A percentile compares a stretch with the other conserved stretches of the same genome.
These are phyloP conservation scores for Fragaria ananassa DNA, from an alignment of 306 rosid species.

Conservation along the genomic window DNA sequence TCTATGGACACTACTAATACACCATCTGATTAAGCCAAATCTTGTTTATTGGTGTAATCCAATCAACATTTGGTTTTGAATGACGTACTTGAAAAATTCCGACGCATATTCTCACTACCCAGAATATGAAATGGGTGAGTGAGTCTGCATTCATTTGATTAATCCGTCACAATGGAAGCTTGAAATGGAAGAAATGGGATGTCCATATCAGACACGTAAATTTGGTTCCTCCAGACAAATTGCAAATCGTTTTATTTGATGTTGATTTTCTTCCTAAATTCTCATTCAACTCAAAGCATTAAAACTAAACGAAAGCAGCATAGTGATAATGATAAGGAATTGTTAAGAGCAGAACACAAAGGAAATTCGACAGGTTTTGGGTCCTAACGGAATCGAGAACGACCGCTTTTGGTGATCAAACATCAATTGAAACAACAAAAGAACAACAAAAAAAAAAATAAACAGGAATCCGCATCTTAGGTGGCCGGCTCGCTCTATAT, in stretches of 20 bases:
- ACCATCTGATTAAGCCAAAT: neutral
- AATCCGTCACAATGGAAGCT: conserved; percentile 4
- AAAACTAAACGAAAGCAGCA: neutral
- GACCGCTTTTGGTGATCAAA: conserved; percentile 11
- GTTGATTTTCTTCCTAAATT: neutral
- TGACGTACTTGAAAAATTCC: neutral
- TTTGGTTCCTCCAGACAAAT: neutral
- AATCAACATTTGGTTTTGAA: neutral
- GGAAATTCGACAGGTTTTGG: neutral
- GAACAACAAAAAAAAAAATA: conserved; percentile 4
- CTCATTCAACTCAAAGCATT: neutral
- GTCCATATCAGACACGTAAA: neutral
- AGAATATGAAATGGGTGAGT: neutral
- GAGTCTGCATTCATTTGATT: neutral
- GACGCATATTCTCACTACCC: neutral
- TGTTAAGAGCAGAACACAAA: neutral
- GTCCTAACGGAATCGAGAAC: neutral
- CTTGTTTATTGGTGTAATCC: neutral
- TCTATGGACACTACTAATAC: neutral
- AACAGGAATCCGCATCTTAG: conserved; percentile 11
- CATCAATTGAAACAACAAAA: conserved; percentile 2
- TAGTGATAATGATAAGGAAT: neutral
- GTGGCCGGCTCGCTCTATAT: conserved; percentile 31
- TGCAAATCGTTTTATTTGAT: neutral
- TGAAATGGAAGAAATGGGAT: neutral